These are phyloP conservation scores for Penicillium canariense DNA, from an alignment of 495 filamentous ascomycete species.

Conservation along the genomic window DNA sequence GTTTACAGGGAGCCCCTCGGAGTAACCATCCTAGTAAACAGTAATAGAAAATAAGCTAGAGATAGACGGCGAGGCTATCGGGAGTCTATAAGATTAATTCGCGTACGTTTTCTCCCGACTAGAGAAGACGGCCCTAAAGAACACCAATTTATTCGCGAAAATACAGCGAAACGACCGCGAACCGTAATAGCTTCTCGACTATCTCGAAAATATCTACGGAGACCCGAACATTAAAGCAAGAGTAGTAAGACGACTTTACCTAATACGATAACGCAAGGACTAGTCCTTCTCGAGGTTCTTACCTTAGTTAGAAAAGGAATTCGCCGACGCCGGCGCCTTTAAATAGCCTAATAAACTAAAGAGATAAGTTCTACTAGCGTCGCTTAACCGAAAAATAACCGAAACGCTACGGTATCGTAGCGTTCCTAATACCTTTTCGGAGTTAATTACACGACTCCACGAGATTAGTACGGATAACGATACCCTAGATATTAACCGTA, in stretches of 20 bases:
- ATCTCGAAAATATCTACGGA: constrained; percentile 1
- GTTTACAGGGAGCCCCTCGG: neutral
- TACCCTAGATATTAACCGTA: neutral
- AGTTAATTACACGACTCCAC: neutral
- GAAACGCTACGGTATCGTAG: constrained; percentile 1
- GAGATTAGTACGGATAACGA: neutral
- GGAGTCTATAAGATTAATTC: neutral
- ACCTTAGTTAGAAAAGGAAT: constrained; percentile 1
- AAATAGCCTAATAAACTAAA: neutral
- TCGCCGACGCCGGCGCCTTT: neutral
- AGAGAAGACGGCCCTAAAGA: constrained; percentile 8
- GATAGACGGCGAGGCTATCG: constrained; percentile 4
- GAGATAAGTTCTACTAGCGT: neutral
- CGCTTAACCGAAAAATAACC: constrained; percentile 2
- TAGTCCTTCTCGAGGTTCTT: neutral
- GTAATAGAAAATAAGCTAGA: constrained; percentile 1
- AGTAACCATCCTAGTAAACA: constrained; percentile 3
- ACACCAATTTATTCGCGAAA: constrained; percentile 8
- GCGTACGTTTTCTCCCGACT: constrained; percentile 8
- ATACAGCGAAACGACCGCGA: neutral
- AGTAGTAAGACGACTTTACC: constrained; percentile 1
- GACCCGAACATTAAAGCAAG: constrained; percentile 5
- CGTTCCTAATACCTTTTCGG: constrained; percentile 3
- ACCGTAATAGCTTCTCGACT: neutral
- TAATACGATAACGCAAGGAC: constrained; percentile 1